These are phyloP conservation scores for Oxyria digyna DNA, from an alignment of 148 eudicot species.

Conservation along the genomic window DNA sequence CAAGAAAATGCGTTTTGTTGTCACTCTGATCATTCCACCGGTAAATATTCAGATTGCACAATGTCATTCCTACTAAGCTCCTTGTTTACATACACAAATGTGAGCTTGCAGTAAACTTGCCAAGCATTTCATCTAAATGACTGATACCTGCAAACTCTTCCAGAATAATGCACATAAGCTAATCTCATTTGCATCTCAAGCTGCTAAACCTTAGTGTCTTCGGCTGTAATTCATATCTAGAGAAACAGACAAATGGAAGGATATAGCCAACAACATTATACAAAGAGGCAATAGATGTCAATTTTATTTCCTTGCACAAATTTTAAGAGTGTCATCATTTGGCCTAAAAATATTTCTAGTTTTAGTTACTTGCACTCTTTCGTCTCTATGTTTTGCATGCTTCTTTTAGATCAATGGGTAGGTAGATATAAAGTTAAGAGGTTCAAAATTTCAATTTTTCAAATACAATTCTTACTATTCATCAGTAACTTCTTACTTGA, in stretches of 20 bases:
- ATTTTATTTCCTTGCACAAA: too few species aligned
- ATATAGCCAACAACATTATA: not conserved
- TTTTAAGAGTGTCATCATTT: too few species aligned
- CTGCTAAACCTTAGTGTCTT: not conserved
- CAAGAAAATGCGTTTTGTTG: not conserved
- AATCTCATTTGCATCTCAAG: not conserved
- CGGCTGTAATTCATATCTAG: not conserved
- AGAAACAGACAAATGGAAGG: not conserved
- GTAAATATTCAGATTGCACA: not conserved
- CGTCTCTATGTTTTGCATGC: too few species aligned
- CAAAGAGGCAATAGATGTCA: not conserved
- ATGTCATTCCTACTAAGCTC: not conserved
- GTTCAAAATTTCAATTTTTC: too few species aligned
- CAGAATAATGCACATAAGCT: not conserved
- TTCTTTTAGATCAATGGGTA: too few species aligned
- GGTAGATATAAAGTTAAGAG: too few species aligned
- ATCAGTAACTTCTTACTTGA: too few species aligned
- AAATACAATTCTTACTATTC: too few species aligned
- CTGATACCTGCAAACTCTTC: not conserved
- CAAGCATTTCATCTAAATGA: not conserved
- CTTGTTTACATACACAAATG: not conserved
- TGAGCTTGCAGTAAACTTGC: not conserved
- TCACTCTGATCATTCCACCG: not conserved
- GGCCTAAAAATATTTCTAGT: too few species aligned
- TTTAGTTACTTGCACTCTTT: too few species aligned